Percentiles rank a stretch among this genome's conserved stretches.
These are phyloP conservation scores for Tricladium varicosporioides DNA, from an alignment of 2,329 filamentous ascomycete species.

Conservation along the genomic window DNA sequence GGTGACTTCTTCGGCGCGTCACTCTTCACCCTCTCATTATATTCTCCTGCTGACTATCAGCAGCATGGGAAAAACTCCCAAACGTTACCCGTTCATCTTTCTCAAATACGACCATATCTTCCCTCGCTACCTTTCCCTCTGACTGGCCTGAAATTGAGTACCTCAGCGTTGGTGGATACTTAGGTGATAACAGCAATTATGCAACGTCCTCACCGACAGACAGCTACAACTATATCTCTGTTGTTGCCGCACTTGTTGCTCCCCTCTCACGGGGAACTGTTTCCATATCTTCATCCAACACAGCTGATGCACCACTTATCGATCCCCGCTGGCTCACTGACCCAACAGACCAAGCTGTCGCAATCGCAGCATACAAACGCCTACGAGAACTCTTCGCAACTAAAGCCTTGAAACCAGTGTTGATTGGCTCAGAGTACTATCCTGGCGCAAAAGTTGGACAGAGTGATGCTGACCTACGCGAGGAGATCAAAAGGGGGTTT, in stretches of 20 bases:
- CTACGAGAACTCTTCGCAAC: constrained; percentile 34
- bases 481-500: not conserved
- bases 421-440: constrained; percentile 20
- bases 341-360: constrained; percentile 43
- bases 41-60: not conserved
- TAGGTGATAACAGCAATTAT: not conserved
- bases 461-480: constrained; percentile 24
- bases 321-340: constrained; percentile 46
- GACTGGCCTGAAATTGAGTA: constrained; percentile 27
- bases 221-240: constrained; percentile 35
- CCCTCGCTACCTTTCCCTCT: constrained; percentile 11
- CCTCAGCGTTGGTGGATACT: not conserved
- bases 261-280: constrained; percentile 45
- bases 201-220: constrained; percentile 17
- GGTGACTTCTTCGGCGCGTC: constrained; percentile 18
- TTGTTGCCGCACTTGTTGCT: constrained; percentile 37
- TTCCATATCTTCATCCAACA: constrained; percentile 37
- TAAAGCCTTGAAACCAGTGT: constrained; percentile 12
- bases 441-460: constrained; percentile 17
- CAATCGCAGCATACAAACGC: constrained; percentile 42
- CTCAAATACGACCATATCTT: constrained; percentile 1
- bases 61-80: constrained; percentile 20
- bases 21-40: no score
- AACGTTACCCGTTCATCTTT: not conserved
- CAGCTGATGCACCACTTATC: constrained; percentile 36